phyloP scores from a whole-genome alignment of 768 basidiomycete genomes.

The Tulasnella sp. region DNA sequence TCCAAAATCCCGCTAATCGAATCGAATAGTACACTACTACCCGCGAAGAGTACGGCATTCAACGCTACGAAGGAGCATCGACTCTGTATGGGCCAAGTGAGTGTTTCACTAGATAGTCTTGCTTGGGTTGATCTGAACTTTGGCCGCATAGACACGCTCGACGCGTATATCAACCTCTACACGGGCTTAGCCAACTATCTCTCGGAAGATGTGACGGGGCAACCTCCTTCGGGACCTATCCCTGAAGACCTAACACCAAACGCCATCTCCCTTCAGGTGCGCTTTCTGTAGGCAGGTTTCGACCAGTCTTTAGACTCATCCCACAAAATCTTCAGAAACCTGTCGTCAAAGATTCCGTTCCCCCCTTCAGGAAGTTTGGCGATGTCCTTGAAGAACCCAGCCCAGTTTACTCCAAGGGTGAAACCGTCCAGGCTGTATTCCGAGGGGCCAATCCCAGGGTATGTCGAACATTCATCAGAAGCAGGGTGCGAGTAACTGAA shows the following conservation, averaged over 20 bases:
- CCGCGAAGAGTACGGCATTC: constrained; percentile 65
- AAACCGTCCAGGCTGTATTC: constrained; percentile 59
- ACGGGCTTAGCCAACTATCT: constrained; percentile 60
- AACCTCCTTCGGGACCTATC: constrained; percentile 59
- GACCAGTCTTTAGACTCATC: background rate
- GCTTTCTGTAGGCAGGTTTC: background rate
- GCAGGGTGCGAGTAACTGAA: background rate
- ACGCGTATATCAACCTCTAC: constrained; percentile 76
- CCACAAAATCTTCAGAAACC: constrained; percentile 43
- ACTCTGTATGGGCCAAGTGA: constrained; percentile 71
- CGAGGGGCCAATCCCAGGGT: constrained; percentile 77
- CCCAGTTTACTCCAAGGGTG: constrained; percentile 50
- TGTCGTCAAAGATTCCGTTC: constrained; percentile 59
- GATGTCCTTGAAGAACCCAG: constrained; percentile 50
- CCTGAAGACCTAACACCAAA: constrained; percentile 59
- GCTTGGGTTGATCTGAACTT: background rate
- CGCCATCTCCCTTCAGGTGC: constrained; percentile 65
- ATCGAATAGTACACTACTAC: constrained; percentile 41
- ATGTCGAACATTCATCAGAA: constrained; percentile 30
- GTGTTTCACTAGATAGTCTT: constrained; percentile 32
- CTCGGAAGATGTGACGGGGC: constrained; percentile 45
- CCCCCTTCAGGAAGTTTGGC: constrained; percentile 58
- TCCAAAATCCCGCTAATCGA: background rate
- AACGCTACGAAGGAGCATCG: constrained; percentile 78
- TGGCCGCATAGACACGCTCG: constrained; percentile 55